These are phyloP conservation scores for Lepiota brunneoincarnata DNA, from an alignment of 768 basidiomycete genomes.

Conservation along the genomic window DNA sequence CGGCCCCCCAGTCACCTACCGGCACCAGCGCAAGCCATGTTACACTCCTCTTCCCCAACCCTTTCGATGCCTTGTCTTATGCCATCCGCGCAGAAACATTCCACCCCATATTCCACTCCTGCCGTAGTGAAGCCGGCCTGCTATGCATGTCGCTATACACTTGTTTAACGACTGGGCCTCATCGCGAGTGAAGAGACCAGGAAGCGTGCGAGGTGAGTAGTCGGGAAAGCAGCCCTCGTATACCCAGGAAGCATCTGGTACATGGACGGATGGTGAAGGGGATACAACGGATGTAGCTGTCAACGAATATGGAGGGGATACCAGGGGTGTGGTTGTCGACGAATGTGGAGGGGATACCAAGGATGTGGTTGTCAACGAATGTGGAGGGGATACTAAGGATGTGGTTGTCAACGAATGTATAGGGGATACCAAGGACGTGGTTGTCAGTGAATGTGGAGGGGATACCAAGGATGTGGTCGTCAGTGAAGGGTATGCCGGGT, in stretches of 20 bases:
- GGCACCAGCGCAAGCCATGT: conserved; percentile 29
- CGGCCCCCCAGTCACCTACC: conserved; percentile 18
- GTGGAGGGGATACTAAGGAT: not conserved
- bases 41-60: conserved; percentile 25
- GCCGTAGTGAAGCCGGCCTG: conserved; percentile 25
- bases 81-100: conserved; percentile 29
- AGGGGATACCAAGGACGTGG: conserved; percentile 14
- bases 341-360: not conserved
- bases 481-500: conserved; percentile 10
- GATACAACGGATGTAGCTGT: not conserved
- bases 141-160: conserved; percentile 26
- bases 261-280: not conserved
- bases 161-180: conserved; percentile 23
- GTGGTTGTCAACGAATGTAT: conserved; percentile 4
- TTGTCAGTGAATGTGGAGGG: conserved; percentile 1
- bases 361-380: not conserved
- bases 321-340: not conserved
- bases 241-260: conserved; percentile 11
- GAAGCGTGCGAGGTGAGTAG: not conserved
- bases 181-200: conserved; percentile 6
- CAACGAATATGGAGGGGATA: not conserved
- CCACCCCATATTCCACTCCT: conserved; percentile 29
- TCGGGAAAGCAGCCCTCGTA: conserved; percentile 21
- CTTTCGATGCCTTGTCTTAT: conserved; percentile 19
- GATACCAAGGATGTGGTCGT: conserved; percentile 17